Base-by-base conservation (phyloP, 805 yeast species). In the Yamadazyma insecticola region DNA sequence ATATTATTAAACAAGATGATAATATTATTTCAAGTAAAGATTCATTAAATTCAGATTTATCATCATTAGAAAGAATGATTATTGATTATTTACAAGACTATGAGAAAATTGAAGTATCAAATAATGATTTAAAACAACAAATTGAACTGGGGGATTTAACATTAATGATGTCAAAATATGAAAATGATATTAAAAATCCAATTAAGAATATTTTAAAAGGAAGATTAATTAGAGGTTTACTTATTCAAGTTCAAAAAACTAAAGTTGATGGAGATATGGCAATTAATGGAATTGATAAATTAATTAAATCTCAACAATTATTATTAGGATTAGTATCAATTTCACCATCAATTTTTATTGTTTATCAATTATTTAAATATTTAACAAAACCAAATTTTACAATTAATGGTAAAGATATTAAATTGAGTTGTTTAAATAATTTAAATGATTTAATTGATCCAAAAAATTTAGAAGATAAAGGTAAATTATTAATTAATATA, bases 211-310 rank as follows among this genome's bases (percentile, higher is more conserved):
- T 79, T 2, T 36, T 88, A 2, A 57, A 60, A 10, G 98, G 97
- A 4, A 75, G 78, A 35, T 68, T 90, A 41, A 56, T 88, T 6
- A 70, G 95, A 33, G 78, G 89, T 11, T 55, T 92, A 27, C 60
- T 92, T 48, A 89, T 90, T 40, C 97, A 92, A 55, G 67, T 92
- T n/a, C 98, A 90, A 55, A 90, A 92, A 58, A 81, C 95, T 9
- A 90, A 90, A 57, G 97, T 92, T 5, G 98, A 90, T 53, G 96
- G 95, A 6, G 88, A 84, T 22, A 63, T 88, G 4, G 97, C 96
- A 0, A 73, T 90, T 39, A 76, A 73, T 44, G 97, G 97, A 6
- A 89, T 92, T 40, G 97, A 92, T 57, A 81, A 84, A 51, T 63
- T 90, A 43, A 69, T 92, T 26, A 82, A 87, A 54, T 81, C 92